Evolutionary conservation across 352 stramenopile species (phyloP).

Genomic region (Phytophthora rubi): DNA sequence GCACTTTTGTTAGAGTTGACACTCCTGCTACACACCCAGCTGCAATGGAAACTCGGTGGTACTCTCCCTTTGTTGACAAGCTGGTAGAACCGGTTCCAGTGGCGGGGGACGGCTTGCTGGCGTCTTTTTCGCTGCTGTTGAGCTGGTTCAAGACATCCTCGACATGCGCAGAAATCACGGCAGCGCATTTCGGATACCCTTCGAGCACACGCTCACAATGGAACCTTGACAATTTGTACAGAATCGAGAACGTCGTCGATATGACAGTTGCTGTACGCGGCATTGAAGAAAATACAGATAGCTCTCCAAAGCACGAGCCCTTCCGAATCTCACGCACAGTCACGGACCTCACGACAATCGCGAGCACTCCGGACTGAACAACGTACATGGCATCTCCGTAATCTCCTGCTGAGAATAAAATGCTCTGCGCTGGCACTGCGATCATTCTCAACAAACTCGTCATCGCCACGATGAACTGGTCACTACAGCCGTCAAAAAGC

Average conservation of each 20-base stretch:
- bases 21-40: constrained; percentile 2
- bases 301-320: not conserved
- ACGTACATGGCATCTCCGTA: constrained; percentile 1
- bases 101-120: not conserved
- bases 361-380: not conserved
- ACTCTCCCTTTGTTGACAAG: not conserved
- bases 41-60: not conserved
- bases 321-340: not conserved
- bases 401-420: not conserved
- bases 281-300: not conserved
- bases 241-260: not conserved
- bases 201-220: not conserved
- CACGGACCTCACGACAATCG: not conserved
- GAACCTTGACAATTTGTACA: constrained; percentile 1
- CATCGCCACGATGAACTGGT: not conserved
- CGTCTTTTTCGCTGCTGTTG: not conserved
- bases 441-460: not conserved
- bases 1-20: not conserved
- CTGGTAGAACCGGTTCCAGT: not conserved
- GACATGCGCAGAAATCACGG: constrained; percentile 13
- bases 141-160: not conserved
- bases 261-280: not conserved
- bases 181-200: not conserved
- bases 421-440: not conserved
- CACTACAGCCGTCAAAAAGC: not conserved